These are phyloP conservation scores for Arthroderma uncinatum DNA, from an alignment of 2,329 filamentous ascomycete genomes.

Conservation along the genomic window DNA sequence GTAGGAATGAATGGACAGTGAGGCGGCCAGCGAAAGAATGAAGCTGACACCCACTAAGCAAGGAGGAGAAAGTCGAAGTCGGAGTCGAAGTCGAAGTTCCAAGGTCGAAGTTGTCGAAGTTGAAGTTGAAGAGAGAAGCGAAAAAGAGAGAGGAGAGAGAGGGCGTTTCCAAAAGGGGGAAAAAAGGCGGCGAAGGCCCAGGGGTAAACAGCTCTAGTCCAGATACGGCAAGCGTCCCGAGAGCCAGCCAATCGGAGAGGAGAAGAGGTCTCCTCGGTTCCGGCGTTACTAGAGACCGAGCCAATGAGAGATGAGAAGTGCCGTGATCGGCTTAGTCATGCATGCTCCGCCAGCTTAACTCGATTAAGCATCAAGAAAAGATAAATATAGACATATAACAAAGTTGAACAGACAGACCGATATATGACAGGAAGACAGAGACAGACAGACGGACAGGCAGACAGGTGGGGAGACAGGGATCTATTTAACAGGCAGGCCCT, in stretches of 20 bases:
- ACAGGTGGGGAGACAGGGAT: too few relatives aligned
- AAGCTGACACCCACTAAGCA: slow-evolving; percentile 45
- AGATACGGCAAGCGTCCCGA: not conserved
- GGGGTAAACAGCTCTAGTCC: slow-evolving; percentile 2
- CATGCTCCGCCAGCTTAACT: not conserved
- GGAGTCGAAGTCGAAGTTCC: slow-evolving; percentile 12
- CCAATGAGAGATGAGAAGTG: not conserved
- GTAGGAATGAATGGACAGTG: slow-evolving; percentile 39
- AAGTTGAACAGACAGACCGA: not conserved
- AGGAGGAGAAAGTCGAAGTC: slow-evolving; percentile 18
- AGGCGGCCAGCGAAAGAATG: slow-evolving; percentile 51
- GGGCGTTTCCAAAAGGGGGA: not conserved
- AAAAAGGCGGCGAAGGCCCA: not conserved
- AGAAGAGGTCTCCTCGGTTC: not conserved
- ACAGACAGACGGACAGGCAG: too few relatives aligned
- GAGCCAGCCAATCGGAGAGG: not conserved
- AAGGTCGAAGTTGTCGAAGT: slow-evolving; percentile 5
- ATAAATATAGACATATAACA: not conserved
- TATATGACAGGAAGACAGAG: not conserved
- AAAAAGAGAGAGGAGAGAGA: slow-evolving; percentile 13
- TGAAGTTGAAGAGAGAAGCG: slow-evolving; percentile 10
- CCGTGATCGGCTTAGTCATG: not conserved
- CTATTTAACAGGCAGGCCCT: too few relatives aligned
- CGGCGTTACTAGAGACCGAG: not conserved
- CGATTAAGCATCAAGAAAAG: not conserved